Evolutionary conservation across 495 filamentous ascomycete genomes (phyloP), one percentile per base, ranked within the genome.

Genomic region (Penicillium coprophilum): DNA sequence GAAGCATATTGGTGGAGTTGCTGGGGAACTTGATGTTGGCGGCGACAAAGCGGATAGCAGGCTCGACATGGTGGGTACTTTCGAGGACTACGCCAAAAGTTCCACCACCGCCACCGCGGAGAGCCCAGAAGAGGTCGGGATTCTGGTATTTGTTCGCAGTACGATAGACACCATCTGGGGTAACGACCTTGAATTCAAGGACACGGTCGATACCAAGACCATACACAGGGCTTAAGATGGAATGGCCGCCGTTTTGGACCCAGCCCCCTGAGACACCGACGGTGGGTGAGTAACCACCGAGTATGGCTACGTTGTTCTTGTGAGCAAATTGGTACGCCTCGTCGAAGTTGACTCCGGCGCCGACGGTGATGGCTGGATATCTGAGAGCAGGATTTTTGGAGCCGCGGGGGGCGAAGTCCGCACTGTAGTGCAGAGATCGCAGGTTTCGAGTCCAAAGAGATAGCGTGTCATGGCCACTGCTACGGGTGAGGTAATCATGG

Each of bases 21-120:
- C 15, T 8, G 34, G 34, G 15, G 34, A 38, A 38, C 15, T 38
- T 38, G 6, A 38, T 38, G 34, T 38, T 38, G 7, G 34, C 34
- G 4, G 34, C 15, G 15, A 38, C 34, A 17, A 38, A 38, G 34
- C 34, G 34, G 34, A 38, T 38, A 2, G 34, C 34, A 38, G 34
- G 34, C n/a, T 38, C 34, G 34, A 38, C 78, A 19, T 70, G 71
- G 49, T 74, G 64, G 2, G 77, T 78, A 50, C 67, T 68, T 41
- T 73, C 73, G 6, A 82, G 64, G 19, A 82, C 73, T 17, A 83
- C 70, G 10, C 79, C 82, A 55, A 81, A 83, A 19, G 77, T 82
- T 15, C 79, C 76, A 7, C 81, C 81, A 13, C 82, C 82, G 4
- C 82, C 82, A 20, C 82, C 82, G 9, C 82, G 71, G 17, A 83